Evolutionary conservation across 768 basidiomycete genomes (phyloP), one percentile per base, ranked within the genome.

Genomic region (Mycena belliarum): DNA sequence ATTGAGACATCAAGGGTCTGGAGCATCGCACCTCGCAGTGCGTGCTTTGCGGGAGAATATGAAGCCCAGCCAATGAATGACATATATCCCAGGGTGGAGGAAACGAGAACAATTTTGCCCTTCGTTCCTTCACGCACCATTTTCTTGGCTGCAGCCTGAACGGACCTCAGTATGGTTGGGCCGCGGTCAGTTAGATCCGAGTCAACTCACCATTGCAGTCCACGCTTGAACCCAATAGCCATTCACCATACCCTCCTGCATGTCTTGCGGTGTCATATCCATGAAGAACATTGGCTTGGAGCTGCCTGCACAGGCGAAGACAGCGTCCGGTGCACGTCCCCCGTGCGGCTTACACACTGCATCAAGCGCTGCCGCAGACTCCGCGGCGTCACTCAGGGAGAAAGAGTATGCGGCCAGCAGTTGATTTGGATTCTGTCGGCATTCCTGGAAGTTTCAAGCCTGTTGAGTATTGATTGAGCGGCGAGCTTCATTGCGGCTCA

Each of bases 1-100:
- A 32, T 6, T 32, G 12, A 32, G 6, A 12, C 12, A 32, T 32
- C 29, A 12, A 6, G 12, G 7, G 29, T 32, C 6, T 32, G 29
- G 29, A 32, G 12, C 12, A 32, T 32, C 41, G 40, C 61, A 92
- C 93, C 93, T 73, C 92, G 76, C 6, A 96, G 69, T 10, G 95
- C 95, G 61, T 90, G 88, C 68, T 96, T 96, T 9, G 84, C 88
- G 0, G 93, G 91, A 0, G 89, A 76, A 70, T 96, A 96, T 0
- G 85, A 82, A 1, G 86, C 77, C 65, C 86, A 96, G 0, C 95
- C 94, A 4, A 89, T 73, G 53, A 94, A 82, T 2, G 83, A 80
- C 76, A 93, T 86, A 64, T 86, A 85, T 2, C 86, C 89, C 8
- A 93, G 71, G 7, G 85, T 82, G 0, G 90, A 92, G 1, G 85